Base-by-base conservation (phyloP, 768 basidiomycete genomes). In the Leucosporidium scottii region DNA sequence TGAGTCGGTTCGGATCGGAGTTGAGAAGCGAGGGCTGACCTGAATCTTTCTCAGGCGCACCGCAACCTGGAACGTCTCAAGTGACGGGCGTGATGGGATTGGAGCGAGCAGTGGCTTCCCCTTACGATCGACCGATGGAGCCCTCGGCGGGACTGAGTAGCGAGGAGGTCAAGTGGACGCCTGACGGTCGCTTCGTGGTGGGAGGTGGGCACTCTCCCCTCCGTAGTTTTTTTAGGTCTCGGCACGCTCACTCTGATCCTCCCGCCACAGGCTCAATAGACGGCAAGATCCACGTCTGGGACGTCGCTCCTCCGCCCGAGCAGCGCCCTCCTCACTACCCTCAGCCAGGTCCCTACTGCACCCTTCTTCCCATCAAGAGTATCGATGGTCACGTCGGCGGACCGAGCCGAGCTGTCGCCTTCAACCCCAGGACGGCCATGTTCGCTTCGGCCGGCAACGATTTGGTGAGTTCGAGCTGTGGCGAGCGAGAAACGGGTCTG, bases 141-240 rank as follows among this genome's bases (percentile, higher is more conserved):
- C 90, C 61, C 76, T 81, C 63, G 21, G 86, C 87, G 71, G 93
- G 92, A 2, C 85, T 84, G 64, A 93, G 91, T 67, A 91, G 93
- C 18, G 92, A 97, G 77, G 96, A 98, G 80, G 88, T 93, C 6
- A 84, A 84, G 17, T 98, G 91, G 91, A 93, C 90, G 4, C 90
- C 91, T 0, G 94, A 99, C 77, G 92, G 91, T 78, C 90, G 90
- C 77, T 99, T 84, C 74, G 82, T 98, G 53, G 78, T 96, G 8
- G 84, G 89, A 27, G 96, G 96, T 62, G 87, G 86, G 75, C 64
- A 15, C 0, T 12, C 34, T 17, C 23, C 4, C 27, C 30, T 34
- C 53, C 34, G 2, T 53, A n/a, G 28, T 59, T 28, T 44, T 54
- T 28, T 5, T 50, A 1, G 31, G 21, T 23, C 25, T n/a, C n/a